Evolutionary conservation across 2,329 filamentous ascomycete species (phyloP).

Genomic region (Didymella exigua): DNA sequence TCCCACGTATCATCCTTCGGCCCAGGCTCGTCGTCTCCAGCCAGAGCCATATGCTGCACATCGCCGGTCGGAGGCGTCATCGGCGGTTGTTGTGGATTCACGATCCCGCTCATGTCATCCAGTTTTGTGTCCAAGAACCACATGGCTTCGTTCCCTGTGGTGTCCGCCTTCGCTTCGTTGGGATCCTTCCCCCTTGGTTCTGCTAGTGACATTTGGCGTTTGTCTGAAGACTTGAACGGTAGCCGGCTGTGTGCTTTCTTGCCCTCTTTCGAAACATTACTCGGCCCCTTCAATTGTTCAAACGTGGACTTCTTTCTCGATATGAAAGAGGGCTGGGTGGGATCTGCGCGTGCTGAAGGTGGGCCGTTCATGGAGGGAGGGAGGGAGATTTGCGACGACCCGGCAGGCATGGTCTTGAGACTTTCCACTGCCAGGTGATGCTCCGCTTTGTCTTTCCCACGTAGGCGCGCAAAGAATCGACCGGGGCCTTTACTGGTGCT

Average conservation of each 20-base stretch:
- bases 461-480: slow-evolving; percentile 61
- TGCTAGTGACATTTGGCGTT: slow-evolving; percentile 35
- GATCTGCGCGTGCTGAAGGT: slow-evolving; percentile 37
- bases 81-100: slow-evolving; percentile 67
- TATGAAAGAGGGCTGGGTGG: slow-evolving; percentile 32
- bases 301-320: slow-evolving; percentile 34
- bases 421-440: slow-evolving; percentile 45
- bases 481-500: slow-evolving; percentile 56
- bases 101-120: slow-evolving; percentile 87
- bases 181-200: slow-evolving; percentile 51
- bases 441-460: slow-evolving; percentile 57
- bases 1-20: slow-evolving; percentile 67
- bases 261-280: slow-evolving; percentile 25
- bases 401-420: slow-evolving; percentile 46
- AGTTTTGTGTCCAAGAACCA: slow-evolving; percentile 88
- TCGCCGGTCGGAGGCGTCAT: slow-evolving; percentile 68
- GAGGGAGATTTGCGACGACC: slow-evolving; percentile 49
- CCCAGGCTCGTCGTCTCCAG: slow-evolving; percentile 40
- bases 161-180: slow-evolving; percentile 48
- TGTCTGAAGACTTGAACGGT: slow-evolving; percentile 57
- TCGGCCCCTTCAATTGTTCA: slow-evolving; percentile 31
- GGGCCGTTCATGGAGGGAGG: slow-evolving; percentile 42
- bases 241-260: slow-evolving; percentile 50
- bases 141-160: slow-evolving; percentile 62
- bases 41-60: slow-evolving; percentile 50